phyloP scores from a whole-genome alignment of 2,329 filamentous ascomycete species.

The Dothideomycetidae sp. region DNA sequence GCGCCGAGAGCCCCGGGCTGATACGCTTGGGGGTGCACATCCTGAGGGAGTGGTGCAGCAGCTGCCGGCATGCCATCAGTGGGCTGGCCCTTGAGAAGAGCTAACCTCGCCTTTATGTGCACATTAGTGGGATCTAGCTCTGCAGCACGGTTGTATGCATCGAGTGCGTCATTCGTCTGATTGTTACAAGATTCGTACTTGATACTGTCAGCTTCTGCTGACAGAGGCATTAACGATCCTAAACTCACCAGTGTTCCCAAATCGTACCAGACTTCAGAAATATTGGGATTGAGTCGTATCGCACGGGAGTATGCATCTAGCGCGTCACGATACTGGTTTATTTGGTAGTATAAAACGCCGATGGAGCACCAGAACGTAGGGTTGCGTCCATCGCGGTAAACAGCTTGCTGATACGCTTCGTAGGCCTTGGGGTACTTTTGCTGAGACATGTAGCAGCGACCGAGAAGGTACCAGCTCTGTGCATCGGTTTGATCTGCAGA shows the following conservation, averaged over 20 bases:
- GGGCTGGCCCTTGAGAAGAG: constrained; percentile 68
- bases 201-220: constrained; percentile 20
- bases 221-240: too few species aligned
- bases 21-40: constrained; percentile 91
- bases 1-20: constrained; percentile 62
- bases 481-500: constrained; percentile 73
- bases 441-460: constrained; percentile 97
- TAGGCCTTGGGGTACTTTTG: constrained; percentile 98
- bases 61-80: constrained; percentile 53
- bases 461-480: constrained; percentile 96
- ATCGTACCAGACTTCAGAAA: constrained; percentile 98
- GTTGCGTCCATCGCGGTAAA: constrained; percentile 93
- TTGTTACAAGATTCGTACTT: constrained; percentile 99
- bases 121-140: constrained; percentile 87
- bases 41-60: constrained; percentile 76
- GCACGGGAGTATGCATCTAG: constrained; percentile 94
- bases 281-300: constrained; percentile 92
- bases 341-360: constrained; percentile 96
- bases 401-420: constrained; percentile 95
- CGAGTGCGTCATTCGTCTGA: constrained; percentile 88
- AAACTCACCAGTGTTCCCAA: constrained; percentile 79
- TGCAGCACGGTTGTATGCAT: constrained; percentile 87
- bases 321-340: constrained; percentile 97
- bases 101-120: constrained; percentile 89
- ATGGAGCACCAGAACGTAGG: constrained; percentile 99